Conservation (phyloP, 2,329 filamentous ascomycete species). For the Whalleya microplaca region DNA sequence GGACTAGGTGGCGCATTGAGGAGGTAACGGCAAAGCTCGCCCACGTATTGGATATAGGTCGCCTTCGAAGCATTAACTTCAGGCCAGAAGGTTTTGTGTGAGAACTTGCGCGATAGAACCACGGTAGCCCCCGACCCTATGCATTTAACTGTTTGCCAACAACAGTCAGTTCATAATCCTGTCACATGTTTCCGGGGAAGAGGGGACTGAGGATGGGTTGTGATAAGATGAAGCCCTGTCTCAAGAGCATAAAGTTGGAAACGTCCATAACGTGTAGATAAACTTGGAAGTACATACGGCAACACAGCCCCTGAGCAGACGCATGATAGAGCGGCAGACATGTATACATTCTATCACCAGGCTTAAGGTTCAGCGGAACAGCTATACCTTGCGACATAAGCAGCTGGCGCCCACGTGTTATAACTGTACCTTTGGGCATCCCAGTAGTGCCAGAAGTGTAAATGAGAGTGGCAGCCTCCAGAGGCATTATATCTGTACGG, state of each 20-base stretch:
- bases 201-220: not conserved
- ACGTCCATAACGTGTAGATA: not conserved
- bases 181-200: not conserved
- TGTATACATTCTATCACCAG: conserved; percentile 67
- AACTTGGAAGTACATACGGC: conserved; percentile 30
- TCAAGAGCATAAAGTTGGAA: not conserved
- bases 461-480: conserved; percentile 62
- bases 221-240: not conserved
- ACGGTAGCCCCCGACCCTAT: conserved; percentile 52
- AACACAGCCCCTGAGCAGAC: conserved; percentile 64
- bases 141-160: conserved; percentile 43
- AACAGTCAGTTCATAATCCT: not conserved
- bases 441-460: conserved; percentile 80
- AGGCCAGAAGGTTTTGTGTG: conserved; percentile 69
- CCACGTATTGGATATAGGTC: conserved; percentile 75
- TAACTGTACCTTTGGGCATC: conserved; percentile 70
- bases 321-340: conserved; percentile 79
- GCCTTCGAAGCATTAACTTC: conserved; percentile 69
- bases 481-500: conserved; percentile 51
- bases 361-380: conserved; percentile 24
- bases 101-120: conserved; percentile 69
- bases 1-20: conserved; percentile 66
- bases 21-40: conserved; percentile 76
- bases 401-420: conserved; percentile 49
- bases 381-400: conserved; percentile 15